These are phyloP conservation scores for Plasmopara muralis DNA, from an alignment of 352 stramenopile species.

Conservation along the genomic window DNA sequence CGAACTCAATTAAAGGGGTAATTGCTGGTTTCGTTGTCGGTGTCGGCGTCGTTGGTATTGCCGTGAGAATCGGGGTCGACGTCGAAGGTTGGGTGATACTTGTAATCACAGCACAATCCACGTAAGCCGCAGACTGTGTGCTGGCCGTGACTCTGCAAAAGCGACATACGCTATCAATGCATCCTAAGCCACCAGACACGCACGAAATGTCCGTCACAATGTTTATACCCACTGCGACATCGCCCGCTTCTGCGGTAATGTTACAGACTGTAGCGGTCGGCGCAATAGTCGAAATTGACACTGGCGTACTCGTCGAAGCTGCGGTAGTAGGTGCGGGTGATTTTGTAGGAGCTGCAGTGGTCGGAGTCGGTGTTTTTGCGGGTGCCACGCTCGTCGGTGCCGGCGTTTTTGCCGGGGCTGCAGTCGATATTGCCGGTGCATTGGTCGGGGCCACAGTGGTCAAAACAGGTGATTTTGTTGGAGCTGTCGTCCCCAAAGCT, in stretches of 20 bases:
- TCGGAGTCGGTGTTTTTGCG: neutral
- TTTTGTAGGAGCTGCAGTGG: neutral
- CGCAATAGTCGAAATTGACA: neutral
- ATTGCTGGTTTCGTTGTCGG: neutral
- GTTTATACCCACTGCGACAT: conserved; percentile 19
- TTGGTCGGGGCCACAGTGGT: conserved; percentile 1
- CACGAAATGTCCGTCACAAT: conserved; percentile 27
- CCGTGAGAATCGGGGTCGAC: neutral
- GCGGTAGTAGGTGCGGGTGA: neutral
- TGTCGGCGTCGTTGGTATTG: conserved; percentile 3
- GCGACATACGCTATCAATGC: conserved; percentile 28
- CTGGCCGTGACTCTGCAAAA: conserved; percentile 26
- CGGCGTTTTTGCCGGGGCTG: conserved; percentile 2
- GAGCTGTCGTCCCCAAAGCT: neutral
- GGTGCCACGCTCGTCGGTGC: too few relatives aligned
- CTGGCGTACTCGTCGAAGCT: neutral
- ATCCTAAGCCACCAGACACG: conserved; percentile 26
- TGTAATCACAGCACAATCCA: conserved; percentile 14
- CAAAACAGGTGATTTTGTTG: neutral
- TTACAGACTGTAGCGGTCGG: neutral
- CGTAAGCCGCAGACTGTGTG: conserved; percentile 17
- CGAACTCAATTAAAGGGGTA: conserved; percentile 17
- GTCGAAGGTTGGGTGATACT: conserved; percentile 5
- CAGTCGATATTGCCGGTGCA: conserved; percentile 1
- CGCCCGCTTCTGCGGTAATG: conserved; percentile 7